phyloP scores from a whole-genome alignment of 2,329 filamentous ascomycete genomes.

The Fusarium oligoseptatum region DNA sequence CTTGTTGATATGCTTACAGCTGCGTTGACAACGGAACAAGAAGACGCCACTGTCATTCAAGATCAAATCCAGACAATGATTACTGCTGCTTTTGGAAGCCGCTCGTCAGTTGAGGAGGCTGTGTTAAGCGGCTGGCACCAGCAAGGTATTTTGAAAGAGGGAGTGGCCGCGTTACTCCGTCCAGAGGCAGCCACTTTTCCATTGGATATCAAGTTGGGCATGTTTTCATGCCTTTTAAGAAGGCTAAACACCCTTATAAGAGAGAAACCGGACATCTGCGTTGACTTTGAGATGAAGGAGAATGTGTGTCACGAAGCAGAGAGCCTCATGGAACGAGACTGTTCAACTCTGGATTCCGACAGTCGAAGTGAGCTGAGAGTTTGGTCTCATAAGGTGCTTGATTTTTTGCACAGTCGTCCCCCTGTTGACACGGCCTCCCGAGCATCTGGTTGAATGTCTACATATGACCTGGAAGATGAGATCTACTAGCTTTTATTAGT shows the following conservation, averaged over 20 bases:
- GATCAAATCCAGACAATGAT: background rate
- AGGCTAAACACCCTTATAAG: background rate
- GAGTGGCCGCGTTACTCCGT: background rate
- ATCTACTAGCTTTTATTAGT: background rate
- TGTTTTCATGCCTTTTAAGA: background rate
- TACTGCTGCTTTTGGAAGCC: background rate
- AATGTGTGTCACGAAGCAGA: background rate
- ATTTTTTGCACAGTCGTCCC: fast-evolving
- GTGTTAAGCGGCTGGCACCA: background rate
- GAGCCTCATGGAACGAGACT: background rate
- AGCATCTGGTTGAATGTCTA: background rate
- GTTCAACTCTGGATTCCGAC: background rate
- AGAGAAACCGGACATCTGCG: background rate
- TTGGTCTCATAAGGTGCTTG: background rate
- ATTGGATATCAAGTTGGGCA: background rate
- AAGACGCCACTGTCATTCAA: background rate
- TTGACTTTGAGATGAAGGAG: background rate
- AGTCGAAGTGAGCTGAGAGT: background rate
- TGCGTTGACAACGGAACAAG: background rate
- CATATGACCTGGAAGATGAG: background rate
- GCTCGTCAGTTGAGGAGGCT: background rate
- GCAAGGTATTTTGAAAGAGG: background rate
- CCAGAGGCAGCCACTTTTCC: background rate
- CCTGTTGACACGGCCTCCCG: background rate
- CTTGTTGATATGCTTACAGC: background rate